Evolutionary conservation across 495 filamentous ascomycete genomes (phyloP).

Genomic region (Thozetella sp.): DNA sequence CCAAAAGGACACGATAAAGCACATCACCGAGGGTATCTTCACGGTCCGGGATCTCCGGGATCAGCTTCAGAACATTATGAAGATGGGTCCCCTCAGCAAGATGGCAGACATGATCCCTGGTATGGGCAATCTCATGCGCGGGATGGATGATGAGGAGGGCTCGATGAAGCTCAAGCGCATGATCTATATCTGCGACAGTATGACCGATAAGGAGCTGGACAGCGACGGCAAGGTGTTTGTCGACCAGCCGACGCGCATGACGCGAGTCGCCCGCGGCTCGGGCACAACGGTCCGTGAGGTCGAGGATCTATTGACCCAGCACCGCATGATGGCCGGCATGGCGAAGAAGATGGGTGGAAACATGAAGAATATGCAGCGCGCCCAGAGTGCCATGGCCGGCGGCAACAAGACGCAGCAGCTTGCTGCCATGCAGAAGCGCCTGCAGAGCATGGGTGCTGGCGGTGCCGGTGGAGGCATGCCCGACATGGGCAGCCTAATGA

Average conservation of each 20-base stretch:
- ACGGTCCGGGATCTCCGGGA: slow-evolving; percentile 93
- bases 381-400: slow-evolving; percentile 87
- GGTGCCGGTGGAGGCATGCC: slow-evolving; percentile 62
- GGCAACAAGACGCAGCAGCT: slow-evolving; percentile 88
- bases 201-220: slow-evolving; percentile 95
- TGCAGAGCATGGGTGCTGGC: slow-evolving; percentile 89
- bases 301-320: slow-evolving; percentile 95
- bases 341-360: slow-evolving; percentile 97
- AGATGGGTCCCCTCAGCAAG: slow-evolving; percentile 97
- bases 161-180: slow-evolving; percentile 91
- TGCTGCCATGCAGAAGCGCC: slow-evolving; percentile 94
- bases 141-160: slow-evolving; percentile 96
- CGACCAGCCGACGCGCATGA: slow-evolving; percentile 92
- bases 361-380: slow-evolving; percentile 94
- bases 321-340: slow-evolving; percentile 99
- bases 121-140: slow-evolving; percentile 86
- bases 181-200: slow-evolving; percentile 98
- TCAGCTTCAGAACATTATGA: slow-evolving; percentile 97
- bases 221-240: slow-evolving; percentile 93
- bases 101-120: slow-evolving; percentile 99
- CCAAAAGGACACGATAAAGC: slow-evolving; percentile 98
- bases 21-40: slow-evolving; percentile 95
- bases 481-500: slow-evolving; percentile 83
- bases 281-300: slow-evolving; percentile 94
- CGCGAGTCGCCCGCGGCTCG: slow-evolving; percentile 83